A percentile compares a stretch with the other conserved stretches of the same genome.
Conservation (phyloP, 495 filamentous ascomycete genomes). For the Talaromyces ruber region DNA sequence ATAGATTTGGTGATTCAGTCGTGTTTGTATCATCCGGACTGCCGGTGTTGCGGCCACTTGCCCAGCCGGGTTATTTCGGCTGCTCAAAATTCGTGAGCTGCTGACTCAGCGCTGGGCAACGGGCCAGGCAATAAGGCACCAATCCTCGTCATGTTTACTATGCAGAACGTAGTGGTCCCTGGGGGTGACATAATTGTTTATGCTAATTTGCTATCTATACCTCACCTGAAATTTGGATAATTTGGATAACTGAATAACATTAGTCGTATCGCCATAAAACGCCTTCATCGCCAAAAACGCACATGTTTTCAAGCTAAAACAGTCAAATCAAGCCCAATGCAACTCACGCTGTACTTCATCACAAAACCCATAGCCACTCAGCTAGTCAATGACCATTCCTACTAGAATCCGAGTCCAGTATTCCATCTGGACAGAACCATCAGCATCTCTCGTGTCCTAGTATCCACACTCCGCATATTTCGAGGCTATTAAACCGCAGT, state of each 20-base stretch:
- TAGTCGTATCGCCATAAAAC: background rate
- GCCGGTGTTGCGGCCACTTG: conserved; percentile 5
- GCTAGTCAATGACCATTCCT: background rate
- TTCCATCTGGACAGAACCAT: background rate
- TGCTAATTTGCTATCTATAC: no score
- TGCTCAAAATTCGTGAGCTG: background rate
- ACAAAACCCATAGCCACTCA: background rate
- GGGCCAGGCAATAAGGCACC: background rate
- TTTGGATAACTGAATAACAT: background rate
- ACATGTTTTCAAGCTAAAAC: background rate
- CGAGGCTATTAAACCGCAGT: background rate
- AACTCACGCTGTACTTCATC: background rate
- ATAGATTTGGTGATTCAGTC: background rate
- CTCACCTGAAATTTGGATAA: no score
- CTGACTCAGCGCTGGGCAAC: background rate
- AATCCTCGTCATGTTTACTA: background rate
- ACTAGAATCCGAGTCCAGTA: background rate
- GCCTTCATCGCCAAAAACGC: background rate
- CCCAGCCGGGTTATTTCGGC: conserved; percentile 4
- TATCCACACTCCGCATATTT: background rate
- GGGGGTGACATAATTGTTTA: no score
- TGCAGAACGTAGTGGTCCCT: no score
- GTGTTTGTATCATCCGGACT: background rate
- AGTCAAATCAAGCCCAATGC: background rate
- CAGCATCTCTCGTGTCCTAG: background rate